Percentiles rank a stretch among this genome's conserved stretches.
These are phyloP conservation scores for Phyllosticta capitalensis DNA, from an alignment of 2,329 filamentous ascomycete genomes.

Conservation along the genomic window DNA sequence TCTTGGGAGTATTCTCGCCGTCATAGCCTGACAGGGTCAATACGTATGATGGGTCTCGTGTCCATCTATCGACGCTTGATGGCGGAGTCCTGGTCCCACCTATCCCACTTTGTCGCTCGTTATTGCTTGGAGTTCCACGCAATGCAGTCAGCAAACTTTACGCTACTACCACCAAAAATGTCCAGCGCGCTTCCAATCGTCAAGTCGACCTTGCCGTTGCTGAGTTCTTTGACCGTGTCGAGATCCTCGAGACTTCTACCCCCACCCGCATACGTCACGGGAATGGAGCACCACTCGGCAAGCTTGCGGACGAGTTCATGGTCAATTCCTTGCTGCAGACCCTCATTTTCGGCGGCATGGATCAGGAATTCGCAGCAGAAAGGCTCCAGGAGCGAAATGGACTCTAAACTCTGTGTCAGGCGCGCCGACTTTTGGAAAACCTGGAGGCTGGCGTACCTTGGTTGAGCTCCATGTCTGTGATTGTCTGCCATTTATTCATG, in stretches of 20 bases:
- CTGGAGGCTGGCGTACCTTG: conserved; percentile 51
- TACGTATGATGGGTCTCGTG: too few relatives aligned
- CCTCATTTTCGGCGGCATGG: conserved; percentile 94
- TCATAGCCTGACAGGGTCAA: too few relatives aligned
- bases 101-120: neutral
- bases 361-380: conserved; percentile 96
- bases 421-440: neutral
- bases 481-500: conserved; percentile 98
- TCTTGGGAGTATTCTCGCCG: too few relatives aligned
- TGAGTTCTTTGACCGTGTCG: conserved; percentile 69
- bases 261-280: conserved; percentile 95
- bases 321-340: conserved; percentile 83
- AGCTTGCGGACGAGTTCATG: conserved; percentile 69
- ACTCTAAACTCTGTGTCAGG: conserved; percentile 44
- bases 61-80: too few relatives aligned
- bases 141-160: conserved; percentile 82
- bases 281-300: conserved; percentile 79
- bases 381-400: conserved; percentile 70
- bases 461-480: conserved; percentile 91
- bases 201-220: conserved; percentile 73
- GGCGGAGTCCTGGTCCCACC: too few relatives aligned
- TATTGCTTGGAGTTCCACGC: conserved; percentile 58
- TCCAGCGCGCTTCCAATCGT: conserved; percentile 96
- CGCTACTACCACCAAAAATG: conserved; percentile 82
- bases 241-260: conserved; percentile 74